Evolutionary conservation across 257 asterid genomes (phyloP).

Genomic region (Lycium ferocissimum): DNA sequence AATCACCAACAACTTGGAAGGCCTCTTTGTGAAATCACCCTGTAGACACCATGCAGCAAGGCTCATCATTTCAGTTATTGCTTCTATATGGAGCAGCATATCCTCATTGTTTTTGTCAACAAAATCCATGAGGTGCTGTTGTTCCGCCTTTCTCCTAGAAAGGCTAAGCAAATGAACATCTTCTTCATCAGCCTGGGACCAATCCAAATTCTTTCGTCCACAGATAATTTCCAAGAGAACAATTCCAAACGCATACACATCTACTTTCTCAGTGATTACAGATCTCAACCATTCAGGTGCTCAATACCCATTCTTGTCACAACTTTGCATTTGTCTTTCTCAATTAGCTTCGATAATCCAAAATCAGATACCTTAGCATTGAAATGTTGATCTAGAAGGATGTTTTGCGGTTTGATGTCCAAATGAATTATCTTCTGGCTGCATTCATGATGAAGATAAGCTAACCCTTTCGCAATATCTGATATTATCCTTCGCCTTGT

Average conservation of each 20-base stretch:
- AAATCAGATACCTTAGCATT: conserved; percentile 41
- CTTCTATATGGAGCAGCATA: conserved; percentile 4
- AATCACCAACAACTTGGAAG: conserved; percentile 37
- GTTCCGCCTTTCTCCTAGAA: conserved; percentile 32
- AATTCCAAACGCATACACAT: conserved; percentile 40
- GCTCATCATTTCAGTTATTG: conserved; percentile 32
- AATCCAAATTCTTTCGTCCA: conserved; percentile 37
- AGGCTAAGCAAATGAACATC: conserved; percentile 30
- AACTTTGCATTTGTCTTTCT: conserved; percentile 34
- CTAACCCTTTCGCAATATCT: conserved; percentile 41
- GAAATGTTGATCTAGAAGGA: conserved; percentile 39
- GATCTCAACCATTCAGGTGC: conserved; percentile 40
- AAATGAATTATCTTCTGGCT: conserved; percentile 40
- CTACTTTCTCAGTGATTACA: conserved; percentile 37
- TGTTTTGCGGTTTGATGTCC: conserved; percentile 43
- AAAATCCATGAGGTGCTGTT: conserved; percentile 27
- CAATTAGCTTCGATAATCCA: conserved; percentile 37
- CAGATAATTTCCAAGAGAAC: conserved; percentile 38
- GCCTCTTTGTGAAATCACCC: conserved; percentile 36
- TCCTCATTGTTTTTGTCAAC: conserved; percentile 26
- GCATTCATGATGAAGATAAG: conserved; percentile 42
- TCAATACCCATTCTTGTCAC: conserved; percentile 36
- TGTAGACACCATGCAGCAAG: conserved; percentile 40
- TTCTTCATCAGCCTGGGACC: conserved; percentile 28
- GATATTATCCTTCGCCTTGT: conserved; percentile 15